Evolutionary conservation across 331 rosid genomes (phyloP).

Genomic region (Quercus tomentella): DNA sequence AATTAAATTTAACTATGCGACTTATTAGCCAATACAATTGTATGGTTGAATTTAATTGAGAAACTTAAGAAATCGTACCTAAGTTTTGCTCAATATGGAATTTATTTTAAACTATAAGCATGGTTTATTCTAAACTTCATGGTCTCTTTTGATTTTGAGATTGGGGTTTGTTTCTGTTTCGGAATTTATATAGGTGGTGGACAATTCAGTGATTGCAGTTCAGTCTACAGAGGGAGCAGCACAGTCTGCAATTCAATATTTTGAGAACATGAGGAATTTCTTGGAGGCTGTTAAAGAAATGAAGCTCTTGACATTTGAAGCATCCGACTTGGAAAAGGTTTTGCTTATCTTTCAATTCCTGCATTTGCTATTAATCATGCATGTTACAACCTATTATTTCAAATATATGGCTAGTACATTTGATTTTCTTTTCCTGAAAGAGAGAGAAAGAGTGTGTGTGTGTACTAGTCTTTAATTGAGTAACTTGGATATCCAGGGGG

Average conservation of each 20-base stretch:
- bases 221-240: slow-evolving; percentile 85
- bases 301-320: slow-evolving; percentile 92
- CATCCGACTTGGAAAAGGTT: slow-evolving; percentile 96
- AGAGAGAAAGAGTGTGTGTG: no score
- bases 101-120: not conserved
- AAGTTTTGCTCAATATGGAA: not conserved
- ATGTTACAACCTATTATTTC: not conserved
- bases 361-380: not conserved
- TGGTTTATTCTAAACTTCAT: not conserved
- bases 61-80: no score
- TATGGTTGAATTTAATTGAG: no score
- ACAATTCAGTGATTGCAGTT: slow-evolving; percentile 63
- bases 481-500: slow-evolving; percentile 63
- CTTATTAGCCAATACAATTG: no score
- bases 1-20: no score
- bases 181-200: slow-evolving; percentile 60
- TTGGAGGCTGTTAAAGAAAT: slow-evolving; percentile 85
- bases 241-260: slow-evolving; percentile 96
- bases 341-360: not conserved
- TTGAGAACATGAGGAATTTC: slow-evolving; percentile 95
- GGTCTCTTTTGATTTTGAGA: not conserved
- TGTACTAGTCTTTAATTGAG: not conserved
- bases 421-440: not conserved
- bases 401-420: not conserved
- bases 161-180: not conserved